Conservation (phyloP, 306 rosid genomes). For the Medicago ruthenica region DNA sequence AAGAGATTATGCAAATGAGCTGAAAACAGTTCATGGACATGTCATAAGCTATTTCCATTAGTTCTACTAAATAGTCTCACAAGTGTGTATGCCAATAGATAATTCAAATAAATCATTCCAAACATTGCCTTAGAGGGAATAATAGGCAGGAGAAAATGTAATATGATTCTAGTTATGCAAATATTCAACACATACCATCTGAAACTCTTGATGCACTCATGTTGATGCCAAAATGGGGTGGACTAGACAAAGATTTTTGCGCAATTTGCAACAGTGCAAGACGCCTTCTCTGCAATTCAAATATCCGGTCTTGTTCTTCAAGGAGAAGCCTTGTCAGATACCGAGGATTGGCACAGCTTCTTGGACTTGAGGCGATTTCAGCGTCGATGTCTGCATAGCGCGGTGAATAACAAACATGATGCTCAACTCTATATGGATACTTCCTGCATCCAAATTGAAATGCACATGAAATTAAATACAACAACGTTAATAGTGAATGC, state of each 20-base stretch:
- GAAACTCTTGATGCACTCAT: conserved; percentile 46
- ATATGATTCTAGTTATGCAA: background rate
- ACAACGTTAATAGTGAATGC: background rate
- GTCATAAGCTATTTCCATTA: too few relatives aligned
- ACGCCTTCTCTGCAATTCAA: conserved; percentile 57
- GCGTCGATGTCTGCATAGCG: conserved; percentile 51
- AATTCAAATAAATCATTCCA: too few relatives aligned
- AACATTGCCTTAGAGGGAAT: too few relatives aligned
- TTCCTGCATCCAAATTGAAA: conserved; percentile 56
- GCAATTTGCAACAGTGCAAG: conserved; percentile 52
- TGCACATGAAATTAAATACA: background rate
- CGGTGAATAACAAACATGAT: conserved; percentile 44
- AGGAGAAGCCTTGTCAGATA: conserved; percentile 49
- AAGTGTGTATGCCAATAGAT: too few relatives aligned
- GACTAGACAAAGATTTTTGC: conserved; percentile 41
- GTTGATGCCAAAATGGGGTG: conserved; percentile 47
- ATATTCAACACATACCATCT: conserved; percentile 34
- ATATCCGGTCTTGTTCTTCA: conserved; percentile 60
- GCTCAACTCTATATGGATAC: conserved; percentile 60
- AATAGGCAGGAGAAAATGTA: background rate
- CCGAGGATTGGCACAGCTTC: conserved; percentile 45
- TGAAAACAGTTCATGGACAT: too few relatives aligned
- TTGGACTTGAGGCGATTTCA: conserved; percentile 60
- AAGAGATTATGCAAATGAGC: too few relatives aligned
- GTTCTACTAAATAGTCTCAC: too few relatives aligned